Conservation (phyloP, 1,284 basidiomycete genomes). For the Pseudozyma tsukubaensis region DNA sequence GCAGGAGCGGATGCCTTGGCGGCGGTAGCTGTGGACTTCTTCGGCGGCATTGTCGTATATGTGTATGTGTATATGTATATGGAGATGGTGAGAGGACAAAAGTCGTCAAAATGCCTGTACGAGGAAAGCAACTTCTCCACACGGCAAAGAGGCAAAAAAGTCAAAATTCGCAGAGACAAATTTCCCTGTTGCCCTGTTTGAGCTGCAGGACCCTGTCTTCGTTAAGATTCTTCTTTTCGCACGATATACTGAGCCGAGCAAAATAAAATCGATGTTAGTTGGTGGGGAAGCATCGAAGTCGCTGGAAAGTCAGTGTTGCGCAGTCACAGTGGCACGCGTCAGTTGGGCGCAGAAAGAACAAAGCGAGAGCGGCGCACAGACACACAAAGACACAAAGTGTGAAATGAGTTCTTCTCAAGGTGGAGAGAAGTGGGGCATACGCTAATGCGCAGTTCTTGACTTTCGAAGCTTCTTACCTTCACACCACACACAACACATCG, state of each 20-base stretch:
- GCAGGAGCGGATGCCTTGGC: constrained; percentile 7
- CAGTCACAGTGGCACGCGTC: not conserved
- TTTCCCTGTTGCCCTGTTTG: constrained; percentile 2
- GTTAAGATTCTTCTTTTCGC: constrained; percentile 31
- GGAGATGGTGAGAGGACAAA: constrained; percentile 3
- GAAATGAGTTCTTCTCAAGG: constrained; percentile 19
- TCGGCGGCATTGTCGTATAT: constrained; percentile 24
- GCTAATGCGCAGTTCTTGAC: not conserved
- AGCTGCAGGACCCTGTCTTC: constrained; percentile 11
- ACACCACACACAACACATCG: constrained; percentile 4
- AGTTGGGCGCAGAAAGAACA: not conserved
- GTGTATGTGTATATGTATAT: not conserved
- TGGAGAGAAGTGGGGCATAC: constrained; percentile 25
- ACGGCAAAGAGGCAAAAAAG: constrained; percentile 13
- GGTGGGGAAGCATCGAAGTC: constrained; percentile 27
- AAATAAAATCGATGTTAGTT: constrained; percentile 15
- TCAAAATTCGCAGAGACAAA: constrained; percentile 14
- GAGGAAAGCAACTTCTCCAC: constrained; percentile 4
- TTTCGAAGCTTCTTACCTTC: not conserved
- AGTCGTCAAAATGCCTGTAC: not conserved
- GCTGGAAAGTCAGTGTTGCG: constrained; percentile 23
- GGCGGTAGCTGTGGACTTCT: constrained; percentile 19
- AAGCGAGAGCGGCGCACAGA: constrained; percentile 2
- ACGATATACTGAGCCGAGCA: constrained; percentile 14
- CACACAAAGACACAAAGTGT: not conserved